Percentiles rank a stretch among this genome's conserved stretches.
phyloP scores from a whole-genome alignment of 148 eudicot species.

The Camellia japonica region DNA sequence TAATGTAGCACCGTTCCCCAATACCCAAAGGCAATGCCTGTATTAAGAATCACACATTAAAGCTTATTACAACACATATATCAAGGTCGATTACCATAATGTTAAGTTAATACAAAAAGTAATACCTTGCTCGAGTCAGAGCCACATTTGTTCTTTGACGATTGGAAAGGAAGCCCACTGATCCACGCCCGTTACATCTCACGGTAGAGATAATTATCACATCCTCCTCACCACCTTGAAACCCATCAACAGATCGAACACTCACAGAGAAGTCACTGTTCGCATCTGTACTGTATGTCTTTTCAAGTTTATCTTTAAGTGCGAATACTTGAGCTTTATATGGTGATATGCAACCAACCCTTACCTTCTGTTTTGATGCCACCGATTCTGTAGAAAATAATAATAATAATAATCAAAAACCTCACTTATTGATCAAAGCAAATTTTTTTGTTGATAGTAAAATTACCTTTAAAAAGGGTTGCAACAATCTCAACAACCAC shows the following conservation, averaged over 20 bases:
- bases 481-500: slow-evolving; percentile 40
- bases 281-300: slow-evolving; percentile 28
- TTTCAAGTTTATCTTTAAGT: slow-evolving; percentile 34
- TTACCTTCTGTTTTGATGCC: slow-evolving; percentile 29
- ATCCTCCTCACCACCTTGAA: slow-evolving; percentile 83
- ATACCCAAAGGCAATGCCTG: slow-evolving; percentile 48
- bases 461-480: slow-evolving; percentile 41
- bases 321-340: slow-evolving; percentile 59
- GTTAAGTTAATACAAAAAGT: not conserved
- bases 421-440: not conserved
- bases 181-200: slow-evolving; percentile 48
- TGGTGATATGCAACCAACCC: slow-evolving; percentile 60
- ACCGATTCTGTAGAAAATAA: slow-evolving; percentile 21
- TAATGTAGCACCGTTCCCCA: slow-evolving; percentile 43
- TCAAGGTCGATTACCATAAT: not conserved
- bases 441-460: no score
- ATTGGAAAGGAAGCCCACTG: slow-evolving; percentile 67
- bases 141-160: slow-evolving; percentile 71
- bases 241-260: slow-evolving; percentile 76
- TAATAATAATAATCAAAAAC: not conserved
- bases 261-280: slow-evolving; percentile 46
- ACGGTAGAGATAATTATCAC: slow-evolving; percentile 69
- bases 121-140: slow-evolving; percentile 68
- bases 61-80: no score
- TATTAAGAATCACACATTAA: not conserved